Evolutionary conservation across 176 grass and related monocot species (phyloP).

Genomic region (Zea luxurians): DNA sequence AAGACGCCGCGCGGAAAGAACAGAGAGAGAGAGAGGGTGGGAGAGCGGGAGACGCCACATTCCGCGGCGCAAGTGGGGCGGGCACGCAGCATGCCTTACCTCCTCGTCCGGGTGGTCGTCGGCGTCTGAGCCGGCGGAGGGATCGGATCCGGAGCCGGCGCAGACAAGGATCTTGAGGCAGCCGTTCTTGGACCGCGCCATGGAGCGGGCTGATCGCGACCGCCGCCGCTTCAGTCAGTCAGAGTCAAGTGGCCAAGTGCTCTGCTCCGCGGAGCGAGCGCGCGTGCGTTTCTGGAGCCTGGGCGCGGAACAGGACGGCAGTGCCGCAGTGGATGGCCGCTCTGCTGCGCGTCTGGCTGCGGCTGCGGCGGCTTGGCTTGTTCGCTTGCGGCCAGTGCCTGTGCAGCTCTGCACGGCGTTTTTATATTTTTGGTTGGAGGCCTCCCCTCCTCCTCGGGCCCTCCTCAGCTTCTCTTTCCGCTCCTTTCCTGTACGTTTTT

Average conservation of each 20-base stretch:
- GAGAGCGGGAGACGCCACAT: slow-evolving; percentile 7
- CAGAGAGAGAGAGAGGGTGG: background rate
- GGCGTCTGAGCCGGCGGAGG: slow-evolving; percentile 44
- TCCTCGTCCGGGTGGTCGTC: slow-evolving; percentile 55
- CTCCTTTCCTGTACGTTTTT: background rate
- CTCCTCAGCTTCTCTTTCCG: slow-evolving; percentile 13
- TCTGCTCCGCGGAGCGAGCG: background rate
- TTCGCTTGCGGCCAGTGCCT: slow-evolving; percentile 19
- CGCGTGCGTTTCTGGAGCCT: slow-evolving; percentile 42
- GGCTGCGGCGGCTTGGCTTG: background rate
- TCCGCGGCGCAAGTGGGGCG: background rate
- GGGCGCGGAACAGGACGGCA: slow-evolving; percentile 31
- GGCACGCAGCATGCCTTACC: background rate
- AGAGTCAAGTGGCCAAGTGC: background rate
- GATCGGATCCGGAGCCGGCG: slow-evolving; percentile 51
- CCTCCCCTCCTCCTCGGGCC: slow-evolving; percentile 21
- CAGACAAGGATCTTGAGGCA: slow-evolving; percentile 82
- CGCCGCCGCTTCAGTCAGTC: slow-evolving; percentile 16
- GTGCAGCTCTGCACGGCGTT: slow-evolving; percentile 21
- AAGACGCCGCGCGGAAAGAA: background rate
- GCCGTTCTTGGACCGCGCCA: slow-evolving; percentile 58
- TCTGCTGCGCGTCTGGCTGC: slow-evolving; percentile 21
- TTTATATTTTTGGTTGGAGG: slow-evolving; percentile 35
- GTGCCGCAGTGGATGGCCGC: slow-evolving; percentile 16
- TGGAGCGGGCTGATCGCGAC: slow-evolving; percentile 19